A percentile compares a stretch with the other conserved stretches of the same genome.
phyloP scores from a whole-genome alignment of 768 basidiomycete species.

The Agrocybe praecox region DNA sequence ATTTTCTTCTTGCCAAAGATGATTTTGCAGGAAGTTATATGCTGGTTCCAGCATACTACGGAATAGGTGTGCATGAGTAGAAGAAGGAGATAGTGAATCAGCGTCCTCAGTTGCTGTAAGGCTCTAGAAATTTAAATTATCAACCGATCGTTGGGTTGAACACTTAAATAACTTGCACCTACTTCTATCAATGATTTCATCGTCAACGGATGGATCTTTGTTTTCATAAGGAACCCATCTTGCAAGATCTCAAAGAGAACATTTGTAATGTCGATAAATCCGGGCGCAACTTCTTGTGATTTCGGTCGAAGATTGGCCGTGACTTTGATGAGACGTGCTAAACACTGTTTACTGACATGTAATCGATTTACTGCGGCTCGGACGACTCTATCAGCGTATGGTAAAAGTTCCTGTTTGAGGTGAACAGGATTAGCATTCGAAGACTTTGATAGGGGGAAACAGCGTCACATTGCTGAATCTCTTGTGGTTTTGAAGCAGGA shows the following conservation, averaged over 20 bases:
- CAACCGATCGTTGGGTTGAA: neutral
- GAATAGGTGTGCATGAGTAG: constrained; percentile 34
- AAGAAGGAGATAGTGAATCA: constrained; percentile 28
- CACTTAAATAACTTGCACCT: neutral
- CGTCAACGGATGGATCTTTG: constrained; percentile 49
- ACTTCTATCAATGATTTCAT: constrained; percentile 60
- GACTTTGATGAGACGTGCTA: constrained; percentile 51
- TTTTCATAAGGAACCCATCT: constrained; percentile 57
- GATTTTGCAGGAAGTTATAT: constrained; percentile 53
- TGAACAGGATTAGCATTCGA: constrained; percentile 2
- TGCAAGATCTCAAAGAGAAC: constrained; percentile 53
- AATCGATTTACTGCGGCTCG: constrained; percentile 55
- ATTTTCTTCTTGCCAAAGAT: constrained; percentile 45
- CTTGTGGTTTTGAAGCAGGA: constrained; percentile 63
- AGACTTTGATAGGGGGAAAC: constrained; percentile 13
- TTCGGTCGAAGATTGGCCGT: constrained; percentile 47
- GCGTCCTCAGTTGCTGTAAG: constrained; percentile 30
- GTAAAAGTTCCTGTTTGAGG: constrained; percentile 53
- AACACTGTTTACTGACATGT: constrained; percentile 39
- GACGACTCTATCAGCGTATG: constrained; percentile 61
- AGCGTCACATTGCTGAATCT: constrained; percentile 49
- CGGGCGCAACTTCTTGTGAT: constrained; percentile 25
- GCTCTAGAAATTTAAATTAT: constrained; percentile 12
- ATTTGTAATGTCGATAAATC: constrained; percentile 32
- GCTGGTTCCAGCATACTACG: constrained; percentile 50